Evolutionary conservation across 2,329 filamentous ascomycete genomes (phyloP).

Genomic region (Colletotrichum tofieldiae): DNA sequence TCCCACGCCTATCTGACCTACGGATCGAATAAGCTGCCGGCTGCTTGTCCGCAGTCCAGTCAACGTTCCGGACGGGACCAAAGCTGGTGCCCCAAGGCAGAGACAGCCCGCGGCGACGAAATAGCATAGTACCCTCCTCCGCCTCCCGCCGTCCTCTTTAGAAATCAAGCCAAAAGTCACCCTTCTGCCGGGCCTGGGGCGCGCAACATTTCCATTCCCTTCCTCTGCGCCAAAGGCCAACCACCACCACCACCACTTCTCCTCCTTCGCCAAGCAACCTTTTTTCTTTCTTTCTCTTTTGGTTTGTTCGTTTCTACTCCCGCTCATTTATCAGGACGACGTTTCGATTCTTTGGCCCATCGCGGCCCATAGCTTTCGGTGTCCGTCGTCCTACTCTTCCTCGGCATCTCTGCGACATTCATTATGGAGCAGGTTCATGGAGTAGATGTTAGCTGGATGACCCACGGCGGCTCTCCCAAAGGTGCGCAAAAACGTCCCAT

Average conservation of each 20-base stretch:
- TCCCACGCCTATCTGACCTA: background rate
- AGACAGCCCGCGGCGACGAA: slow-evolving; percentile 5
- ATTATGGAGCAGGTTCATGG: slow-evolving; percentile 86
- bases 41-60: slow-evolving; percentile 6
- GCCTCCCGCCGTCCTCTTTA: slow-evolving; percentile 36
- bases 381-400: background rate
- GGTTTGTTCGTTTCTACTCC: background rate
- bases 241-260: slow-evolving; percentile 4
- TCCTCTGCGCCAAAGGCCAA: slow-evolving; percentile 10
- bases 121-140: slow-evolving; percentile 39
- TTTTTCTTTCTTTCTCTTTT: background rate
- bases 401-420: slow-evolving; percentile 45
- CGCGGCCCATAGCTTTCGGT: slow-evolving; percentile 21
- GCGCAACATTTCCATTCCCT: slow-evolving; percentile 18
- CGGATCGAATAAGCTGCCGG: slow-evolving; percentile 14
- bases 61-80: slow-evolving; percentile 30
- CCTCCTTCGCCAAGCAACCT: slow-evolving; percentile 7
- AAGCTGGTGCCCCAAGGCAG: slow-evolving; percentile 8
- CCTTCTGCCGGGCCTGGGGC: slow-evolving; percentile 18
- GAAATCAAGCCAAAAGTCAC: slow-evolving; percentile 38
- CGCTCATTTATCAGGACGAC: slow-evolving; percentile 7
- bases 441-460: slow-evolving; percentile 92
- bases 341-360: slow-evolving; percentile 19
- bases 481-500: slow-evolving; percentile 67
- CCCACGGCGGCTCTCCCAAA: slow-evolving; percentile 85